Base-by-base conservation (phyloP, 345 rosid genomes). In the Microcos paniculata region DNA sequence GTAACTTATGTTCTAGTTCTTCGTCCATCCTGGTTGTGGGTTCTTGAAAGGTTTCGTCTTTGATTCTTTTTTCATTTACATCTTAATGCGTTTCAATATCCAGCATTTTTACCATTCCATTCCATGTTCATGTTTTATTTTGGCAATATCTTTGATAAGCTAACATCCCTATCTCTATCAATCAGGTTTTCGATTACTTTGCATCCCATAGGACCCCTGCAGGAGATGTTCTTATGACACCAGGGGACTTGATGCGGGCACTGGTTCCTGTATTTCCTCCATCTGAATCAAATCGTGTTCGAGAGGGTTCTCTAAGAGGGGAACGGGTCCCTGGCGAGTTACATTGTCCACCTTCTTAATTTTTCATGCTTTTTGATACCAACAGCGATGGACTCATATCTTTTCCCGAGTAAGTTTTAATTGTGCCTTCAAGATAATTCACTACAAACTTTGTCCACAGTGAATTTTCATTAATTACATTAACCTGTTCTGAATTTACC, bases 201-300 rank as follows among this genome's bases (percentile, higher is more conserved):
- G 92, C 96, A 23, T 84, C 92, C 5, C 71, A 43, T 43, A 62
- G 40, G 72, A 70, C 79, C 4, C 80, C 84, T 0, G 77, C 79
- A 33, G 93, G 90, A 52, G 96, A 89, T 49, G 73, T 82, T 26
- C 85, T 88, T 33, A 89, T 91, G 96, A 87, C 70, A 13, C 87
- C 96, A 0, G 87, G n/a, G n/a, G n/a, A n/a, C n/a, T 76, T 91
- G 80, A 91, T 89, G 93, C 79, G 93, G 30, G 96, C 96, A 33
- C 75, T 88, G n/a, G 89, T 91, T 26, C 96, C 90, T 8, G 96
- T 91, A 6, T 91, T 91, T 82, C 90, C 93, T 79, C 93, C 96
- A 0, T 83, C 90, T 0, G 90, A 87, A 76, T 91, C 93, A 3
- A 63, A 78, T 68, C 76, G 82, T 15, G 83, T 89, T 31, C 80